These are phyloP conservation scores for Myxozyma geophila DNA, from an alignment of 805 yeast genomes.

Conservation along the genomic window DNA sequence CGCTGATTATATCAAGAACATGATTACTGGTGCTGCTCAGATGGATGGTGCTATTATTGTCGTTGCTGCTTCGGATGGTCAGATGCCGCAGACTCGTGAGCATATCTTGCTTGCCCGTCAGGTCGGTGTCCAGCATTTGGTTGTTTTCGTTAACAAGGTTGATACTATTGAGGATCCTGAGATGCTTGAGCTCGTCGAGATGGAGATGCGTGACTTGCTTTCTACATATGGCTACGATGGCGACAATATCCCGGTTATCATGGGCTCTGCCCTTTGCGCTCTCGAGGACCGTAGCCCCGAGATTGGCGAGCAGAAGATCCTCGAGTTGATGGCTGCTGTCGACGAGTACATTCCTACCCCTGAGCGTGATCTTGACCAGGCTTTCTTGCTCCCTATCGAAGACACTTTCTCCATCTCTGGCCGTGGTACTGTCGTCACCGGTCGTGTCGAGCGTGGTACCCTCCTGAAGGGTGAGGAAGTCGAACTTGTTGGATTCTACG, in stretches of 20 bases:
- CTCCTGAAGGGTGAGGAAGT: conserved; percentile 98
- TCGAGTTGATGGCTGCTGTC: conserved; percentile 82
- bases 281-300: conserved; percentile 86
- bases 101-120: conserved; percentile 98
- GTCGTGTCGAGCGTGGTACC: conserved; percentile 98
- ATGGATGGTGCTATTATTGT: conserved; percentile 99
- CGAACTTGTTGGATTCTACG: conserved; percentile 92
- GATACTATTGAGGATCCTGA: conserved; percentile 98
- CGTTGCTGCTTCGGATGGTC: conserved; percentile 99
- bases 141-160: conserved; percentile 97
- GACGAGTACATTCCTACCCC: conserved; percentile 97
- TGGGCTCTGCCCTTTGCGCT: conserved; percentile 99
- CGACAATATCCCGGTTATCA: conserved; percentile 94
- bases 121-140: conserved; percentile 97
- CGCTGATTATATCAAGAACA: conserved; percentile 97
- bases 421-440: conserved; percentile 99
- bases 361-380: conserved; percentile 90
- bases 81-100: conserved; percentile 99
- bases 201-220: conserved; percentile 99
- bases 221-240: conserved; percentile 94
- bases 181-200: conserved; percentile 98
- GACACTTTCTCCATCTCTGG: conserved; percentile 98
- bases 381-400: conserved; percentile 96
- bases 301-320: conserved; percentile 85
- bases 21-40: conserved; percentile 99